Evolutionary conservation across 2,329 filamentous ascomycete genomes (phyloP), one percentile per base, ranked within the genome.

Genomic region (Phialemonium atrogriseum): DNA sequence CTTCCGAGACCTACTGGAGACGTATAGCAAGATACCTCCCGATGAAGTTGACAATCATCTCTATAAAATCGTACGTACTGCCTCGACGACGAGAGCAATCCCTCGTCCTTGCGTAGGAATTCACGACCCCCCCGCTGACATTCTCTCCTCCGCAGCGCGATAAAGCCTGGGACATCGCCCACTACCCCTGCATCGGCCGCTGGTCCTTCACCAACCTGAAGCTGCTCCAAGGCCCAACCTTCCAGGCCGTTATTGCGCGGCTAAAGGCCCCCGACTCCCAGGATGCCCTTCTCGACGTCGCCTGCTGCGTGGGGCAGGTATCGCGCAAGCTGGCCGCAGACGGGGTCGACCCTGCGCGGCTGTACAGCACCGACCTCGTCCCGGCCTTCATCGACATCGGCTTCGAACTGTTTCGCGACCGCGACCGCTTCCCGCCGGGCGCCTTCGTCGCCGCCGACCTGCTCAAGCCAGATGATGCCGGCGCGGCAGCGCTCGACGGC

Each of bases 271-370:
- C 27, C 4, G 18, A 12, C 10, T 22, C 27, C 11, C 48, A 47
- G 13, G 48, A 41, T 3, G 43, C 27, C 4, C 33, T 52, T n/a
- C 47, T 64, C n/a, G 61, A 65, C 26, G 48, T 59, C 33, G 60
- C 56, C 7, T 64, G 59, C 46, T 62, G 58, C 37, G 55, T 64
- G 31, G 60, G 58, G 5, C 58, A 66, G 25, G 58, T 61, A 22
- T 48, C 65, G 26, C 58, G 63, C 14, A 56, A 60, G 34, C 45
- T 65, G 9, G 50, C 55, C 15, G 18, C 36, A 16, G 55, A 57
- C 24, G 59, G 59, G 3, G 58, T 47, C 2, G 57, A 58, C 5
- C 38, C 52, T 3, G 41, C 51, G 13, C 56, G 57, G 13, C 47
- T 62, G 1, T 50, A 48, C 24, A 60, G 58, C 20, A 48, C 49